These are phyloP conservation scores for Leishmania gerbilli DNA, from an alignment of 208 protist species.

Conservation along the genomic window DNA sequence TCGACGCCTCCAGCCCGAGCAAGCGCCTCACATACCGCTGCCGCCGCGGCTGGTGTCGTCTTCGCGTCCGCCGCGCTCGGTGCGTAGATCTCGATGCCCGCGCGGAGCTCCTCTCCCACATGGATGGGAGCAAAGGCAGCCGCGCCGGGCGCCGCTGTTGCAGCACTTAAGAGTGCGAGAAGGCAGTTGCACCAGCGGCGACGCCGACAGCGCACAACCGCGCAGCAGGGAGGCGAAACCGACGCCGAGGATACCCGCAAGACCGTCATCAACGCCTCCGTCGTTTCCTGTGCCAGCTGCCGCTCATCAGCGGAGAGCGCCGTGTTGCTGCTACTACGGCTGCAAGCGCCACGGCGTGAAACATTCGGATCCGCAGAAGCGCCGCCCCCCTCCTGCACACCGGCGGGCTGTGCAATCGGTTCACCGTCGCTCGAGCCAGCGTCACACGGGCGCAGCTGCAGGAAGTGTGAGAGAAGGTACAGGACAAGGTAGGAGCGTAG, in stretches of 20 bases:
- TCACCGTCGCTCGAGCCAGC: not conserved
- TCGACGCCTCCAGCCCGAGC: conserved; percentile 17
- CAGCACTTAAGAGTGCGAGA: conserved; percentile 14
- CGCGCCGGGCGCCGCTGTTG: not conserved
- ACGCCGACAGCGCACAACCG: not conserved
- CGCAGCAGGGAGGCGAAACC: not conserved
- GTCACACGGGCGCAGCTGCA: conserved; percentile 15
- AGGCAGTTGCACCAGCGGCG: conserved; percentile 24
- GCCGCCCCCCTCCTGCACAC: not conserved
- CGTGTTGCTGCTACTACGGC: not conserved
- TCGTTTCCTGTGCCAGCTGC: conserved; percentile 21
- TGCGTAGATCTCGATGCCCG: too few species aligned
- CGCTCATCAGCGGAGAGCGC: conserved; percentile 3
- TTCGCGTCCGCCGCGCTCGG: not conserved
- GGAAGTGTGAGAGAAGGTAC: conserved; percentile 16
- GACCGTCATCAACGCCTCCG: conserved; percentile 19
- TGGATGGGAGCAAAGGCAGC: not conserved
- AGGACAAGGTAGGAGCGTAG: conserved; percentile 15
- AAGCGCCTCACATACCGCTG: conserved; percentile 24
- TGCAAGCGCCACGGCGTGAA: not conserved
- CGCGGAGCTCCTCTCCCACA: not conserved
- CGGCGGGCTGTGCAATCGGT: not conserved
- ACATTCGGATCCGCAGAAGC: not conserved
- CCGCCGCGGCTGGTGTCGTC: conserved; percentile 6
- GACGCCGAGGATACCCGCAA: conserved; percentile 2